Percentiles rank a stretch among this genome's conserved stretches.
Evolutionary conservation across 176 grass and related monocot genomes (phyloP).

Genomic region (Luzula sylvatica): DNA sequence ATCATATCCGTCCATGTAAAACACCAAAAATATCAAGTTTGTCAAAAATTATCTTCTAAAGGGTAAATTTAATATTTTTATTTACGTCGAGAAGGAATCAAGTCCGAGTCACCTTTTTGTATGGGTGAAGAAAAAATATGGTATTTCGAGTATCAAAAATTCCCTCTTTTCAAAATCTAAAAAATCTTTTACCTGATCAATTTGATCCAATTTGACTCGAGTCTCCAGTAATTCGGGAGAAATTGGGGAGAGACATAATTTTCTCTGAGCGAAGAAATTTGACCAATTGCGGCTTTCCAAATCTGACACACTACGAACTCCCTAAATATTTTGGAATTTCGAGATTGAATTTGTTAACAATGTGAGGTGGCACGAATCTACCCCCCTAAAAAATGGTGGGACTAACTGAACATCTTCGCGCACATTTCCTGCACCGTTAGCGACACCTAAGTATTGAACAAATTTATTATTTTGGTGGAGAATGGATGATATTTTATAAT

Average conservation of each 20-base stretch:
- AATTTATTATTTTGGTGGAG: too few relatives aligned
- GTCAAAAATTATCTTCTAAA: too few relatives aligned
- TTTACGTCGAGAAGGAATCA: too few relatives aligned
- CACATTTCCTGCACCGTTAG: constrained; percentile 80
- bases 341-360: constrained; percentile 54
- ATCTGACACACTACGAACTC: constrained; percentile 81
- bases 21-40: too few relatives aligned
- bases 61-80: too few relatives aligned
- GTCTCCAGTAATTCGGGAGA: constrained; percentile 74
- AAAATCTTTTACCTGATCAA: constrained; percentile 72
- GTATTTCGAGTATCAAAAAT: too few relatives aligned
- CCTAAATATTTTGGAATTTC: constrained; percentile 60
- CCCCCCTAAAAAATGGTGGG: constrained; percentile 95
- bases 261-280: constrained; percentile 82
- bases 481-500: not conserved
- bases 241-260: too few relatives aligned
- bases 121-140: too few relatives aligned
- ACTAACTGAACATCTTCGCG: constrained; percentile 57
- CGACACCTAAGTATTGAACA: constrained; percentile 49
- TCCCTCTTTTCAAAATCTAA: too few relatives aligned
- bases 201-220: constrained; percentile 55
- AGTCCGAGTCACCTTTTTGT: too few relatives aligned
- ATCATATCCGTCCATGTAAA: too few relatives aligned
- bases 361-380: constrained; percentile 75
- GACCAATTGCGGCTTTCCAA: constrained; percentile 66